Percentiles rank a stretch among this genome's conserved stretches.
Evolutionary conservation across 768 basidiomycete species (phyloP).

Genomic region (Trametes cingulata): DNA sequence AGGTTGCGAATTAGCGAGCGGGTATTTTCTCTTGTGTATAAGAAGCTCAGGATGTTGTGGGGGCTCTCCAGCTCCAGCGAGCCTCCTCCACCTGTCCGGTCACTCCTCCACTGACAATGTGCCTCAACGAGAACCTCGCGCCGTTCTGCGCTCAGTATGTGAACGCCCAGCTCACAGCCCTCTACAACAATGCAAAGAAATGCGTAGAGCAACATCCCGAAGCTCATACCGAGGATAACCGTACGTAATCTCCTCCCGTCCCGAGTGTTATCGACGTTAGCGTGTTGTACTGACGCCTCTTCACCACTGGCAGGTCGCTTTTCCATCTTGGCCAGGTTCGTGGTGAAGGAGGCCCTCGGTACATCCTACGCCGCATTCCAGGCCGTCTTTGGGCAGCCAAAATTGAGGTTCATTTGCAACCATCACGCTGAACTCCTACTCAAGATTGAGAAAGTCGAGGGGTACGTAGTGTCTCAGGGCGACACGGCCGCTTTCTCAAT

Average conservation of each 20-base stretch:
- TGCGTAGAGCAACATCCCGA: constrained; percentile 19
- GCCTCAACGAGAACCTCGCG: constrained; percentile 25
- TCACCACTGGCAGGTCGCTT: background rate
- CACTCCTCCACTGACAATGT: constrained; percentile 11
- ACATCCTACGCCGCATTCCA: constrained; percentile 19
- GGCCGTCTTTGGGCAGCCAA: constrained; percentile 26
- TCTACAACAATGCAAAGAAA: constrained; percentile 21
- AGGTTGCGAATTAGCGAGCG: too few relatives aligned
- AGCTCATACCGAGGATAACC: constrained; percentile 7
- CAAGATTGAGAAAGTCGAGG: constrained; percentile 26
- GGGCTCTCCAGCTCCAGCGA: too few relatives aligned
- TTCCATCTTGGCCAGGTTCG: background rate
- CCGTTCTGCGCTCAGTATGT: constrained; percentile 21
- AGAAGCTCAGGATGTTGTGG: too few relatives aligned
- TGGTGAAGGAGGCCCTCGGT: background rate
- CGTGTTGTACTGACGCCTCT: background rate
- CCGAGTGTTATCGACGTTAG: too few relatives aligned
- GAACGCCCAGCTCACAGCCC: constrained; percentile 23
- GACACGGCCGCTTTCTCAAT: background rate
- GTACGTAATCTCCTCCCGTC: background rate
- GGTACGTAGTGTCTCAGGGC: background rate
- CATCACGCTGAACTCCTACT: constrained; percentile 31
- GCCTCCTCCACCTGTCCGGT: too few relatives aligned
- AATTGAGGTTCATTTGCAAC: constrained; percentile 33
- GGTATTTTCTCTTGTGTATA: too few relatives aligned